These are phyloP conservation scores for Pseudozyma hubeiensis DNA, from an alignment of 1,284 basidiomycete species.

Conservation along the genomic window DNA sequence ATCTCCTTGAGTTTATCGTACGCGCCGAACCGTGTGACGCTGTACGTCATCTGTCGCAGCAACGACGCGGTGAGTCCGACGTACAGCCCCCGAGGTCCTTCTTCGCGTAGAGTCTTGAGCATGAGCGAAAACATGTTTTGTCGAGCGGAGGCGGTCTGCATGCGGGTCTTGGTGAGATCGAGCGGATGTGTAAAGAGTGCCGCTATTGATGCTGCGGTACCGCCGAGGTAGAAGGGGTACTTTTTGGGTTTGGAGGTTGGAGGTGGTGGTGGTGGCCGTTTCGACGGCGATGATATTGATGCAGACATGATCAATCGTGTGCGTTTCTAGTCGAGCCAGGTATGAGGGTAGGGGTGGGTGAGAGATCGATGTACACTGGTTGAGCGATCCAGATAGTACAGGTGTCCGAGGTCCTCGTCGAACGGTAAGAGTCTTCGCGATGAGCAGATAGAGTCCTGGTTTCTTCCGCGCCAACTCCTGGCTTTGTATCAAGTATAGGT, in stretches of 20 bases:
- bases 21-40: conserved; percentile 63
- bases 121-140: conserved; percentile 53
- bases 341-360: background rate
- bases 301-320: conserved; percentile 12
- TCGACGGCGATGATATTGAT: conserved; percentile 17
- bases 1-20: conserved; percentile 64
- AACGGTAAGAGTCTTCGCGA: too few species aligned
- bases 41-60: conserved; percentile 67
- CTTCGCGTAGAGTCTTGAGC: conserved; percentile 43
- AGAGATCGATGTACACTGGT: background rate
- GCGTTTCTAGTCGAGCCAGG: background rate
- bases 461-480: too few species aligned
- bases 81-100: conserved; percentile 61
- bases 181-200: conserved; percentile 68
- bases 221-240: conserved; percentile 67
- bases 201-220: conserved; percentile 63
- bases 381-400: too few species aligned
- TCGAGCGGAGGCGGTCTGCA: conserved; percentile 66
- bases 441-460: too few species aligned
- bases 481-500: too few species aligned
- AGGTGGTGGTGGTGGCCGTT: background rate
- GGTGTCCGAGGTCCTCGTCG: too few species aligned
- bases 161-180: conserved; percentile 68
- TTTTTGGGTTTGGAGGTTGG: conserved; percentile 17
- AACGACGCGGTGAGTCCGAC: conserved; percentile 63